Percentiles rank a stretch among this genome's conserved stretches.
phyloP scores from a whole-genome alignment of 176 grass and related monocot genomes.

The Oryza rufipogon region DNA sequence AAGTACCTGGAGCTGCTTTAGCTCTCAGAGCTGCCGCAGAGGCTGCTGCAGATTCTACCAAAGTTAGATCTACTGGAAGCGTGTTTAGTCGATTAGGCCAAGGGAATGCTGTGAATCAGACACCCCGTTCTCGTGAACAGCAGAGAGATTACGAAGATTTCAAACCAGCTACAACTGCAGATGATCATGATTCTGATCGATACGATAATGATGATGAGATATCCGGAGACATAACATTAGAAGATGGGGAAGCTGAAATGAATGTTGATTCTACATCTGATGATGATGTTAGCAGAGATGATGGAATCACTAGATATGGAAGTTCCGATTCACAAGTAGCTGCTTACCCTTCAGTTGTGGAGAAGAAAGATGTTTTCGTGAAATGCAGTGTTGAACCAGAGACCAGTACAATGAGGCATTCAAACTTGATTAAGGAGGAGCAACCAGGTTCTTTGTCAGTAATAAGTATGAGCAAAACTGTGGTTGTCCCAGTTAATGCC shows the following conservation, averaged over 20 bases:
- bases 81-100: conserved; percentile 87
- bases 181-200: conserved; percentile 51
- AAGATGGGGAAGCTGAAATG: conserved; percentile 50
- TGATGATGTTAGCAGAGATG: conserved; percentile 55
- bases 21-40: conserved; percentile 76
- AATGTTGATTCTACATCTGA: conserved; percentile 56
- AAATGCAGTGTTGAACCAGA: conserved; percentile 49
- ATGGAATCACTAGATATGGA: conserved; percentile 41
- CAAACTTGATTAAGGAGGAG: conserved; percentile 46
- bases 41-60: conserved; percentile 75
- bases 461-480: conserved; percentile 49
- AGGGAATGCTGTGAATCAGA: conserved; percentile 43
- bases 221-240: conserved; percentile 48
- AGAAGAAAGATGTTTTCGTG: conserved; percentile 40
- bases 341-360: conserved; percentile 26
- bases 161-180: conserved; percentile 35
- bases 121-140: conserved; percentile 46
- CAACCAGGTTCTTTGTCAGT: conserved; percentile 38
- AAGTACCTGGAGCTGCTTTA: conserved; percentile 67
- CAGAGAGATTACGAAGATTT: conserved; percentile 48
- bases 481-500: conserved; percentile 53
- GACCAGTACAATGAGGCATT: conserved; percentile 28
- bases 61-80: conserved; percentile 71
- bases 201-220: conserved; percentile 51
- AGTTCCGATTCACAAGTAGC: conserved; percentile 44